Percentiles rank a stretch among this genome's conserved stretches.
Evolutionary conservation across 2,329 filamentous ascomycete genomes (phyloP).

Genomic region (Colletotrichum orchidophilum): DNA sequence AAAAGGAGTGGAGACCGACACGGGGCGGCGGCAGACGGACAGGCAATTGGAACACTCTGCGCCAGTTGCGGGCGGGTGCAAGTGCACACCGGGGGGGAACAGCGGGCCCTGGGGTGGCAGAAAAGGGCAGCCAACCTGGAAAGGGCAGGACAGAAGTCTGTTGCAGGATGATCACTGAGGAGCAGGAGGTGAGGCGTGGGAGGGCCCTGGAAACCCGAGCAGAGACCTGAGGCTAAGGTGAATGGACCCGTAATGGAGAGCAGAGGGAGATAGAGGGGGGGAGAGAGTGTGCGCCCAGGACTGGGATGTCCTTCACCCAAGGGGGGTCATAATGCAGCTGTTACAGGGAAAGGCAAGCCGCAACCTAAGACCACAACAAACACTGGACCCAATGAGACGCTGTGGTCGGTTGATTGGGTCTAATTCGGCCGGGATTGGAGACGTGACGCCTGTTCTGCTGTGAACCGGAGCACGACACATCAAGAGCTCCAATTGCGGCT

Average conservation of each 20-base stretch:
- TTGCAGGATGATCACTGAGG: background rate
- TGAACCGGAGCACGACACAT: slow-evolving; percentile 3
- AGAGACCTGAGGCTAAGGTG: background rate
- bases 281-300: background rate
- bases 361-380: slow-evolving; percentile 14
- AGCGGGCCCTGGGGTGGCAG: background rate
- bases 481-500: background rate
- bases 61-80: background rate
- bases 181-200: background rate
- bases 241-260: no score
- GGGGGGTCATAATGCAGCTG: background rate
- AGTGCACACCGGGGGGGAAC: background rate
- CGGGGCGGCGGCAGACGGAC: background rate
- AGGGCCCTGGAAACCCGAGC: background rate
- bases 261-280: no score
- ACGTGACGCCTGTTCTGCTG: slow-evolving; percentile 3
- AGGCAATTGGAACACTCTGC: background rate
- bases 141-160: background rate
- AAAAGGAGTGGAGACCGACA: background rate
- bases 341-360: background rate
- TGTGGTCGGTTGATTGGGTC: slow-evolving; percentile 1
- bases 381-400: slow-evolving; percentile 2
- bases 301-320: background rate
- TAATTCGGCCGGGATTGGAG: background rate
- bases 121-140: background rate